Base-by-base conservation (phyloP, 2,329 filamentous ascomycete species). In the Coleophoma crateriformis region DNA sequence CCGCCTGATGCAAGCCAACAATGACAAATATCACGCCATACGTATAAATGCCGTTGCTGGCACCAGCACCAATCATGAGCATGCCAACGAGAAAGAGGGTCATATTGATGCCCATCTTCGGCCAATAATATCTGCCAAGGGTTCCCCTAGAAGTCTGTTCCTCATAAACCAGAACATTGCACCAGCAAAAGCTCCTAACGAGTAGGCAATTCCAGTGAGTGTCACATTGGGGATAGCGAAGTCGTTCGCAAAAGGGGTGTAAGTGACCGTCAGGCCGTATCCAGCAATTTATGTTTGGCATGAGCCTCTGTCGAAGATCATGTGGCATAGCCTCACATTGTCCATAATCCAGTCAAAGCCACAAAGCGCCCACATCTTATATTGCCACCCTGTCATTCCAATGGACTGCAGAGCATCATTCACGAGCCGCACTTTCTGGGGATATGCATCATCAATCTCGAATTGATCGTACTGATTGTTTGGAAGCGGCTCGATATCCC, bases 91-190 rank as follows among this genome's bases (percentile, higher is more conserved):
- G 70, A 56, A 86, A 73, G 15, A 87, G 70, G 2, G 79, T 80
- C 27, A 79, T 67, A 58, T 87, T 87, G 68, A 88, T 5, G 84
- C 83, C 54, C 77, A 79, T 53, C 79, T 78, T 34, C 84, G 75
- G 11, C 84, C 84, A 51, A 87, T 81, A 35, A 87, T 73, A 58
- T 87, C 84, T 17, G 82, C 81, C 2, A 73, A 73, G 27, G 84
- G 66, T 2, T 2, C 84, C 84, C 83, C 83, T 50, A 73, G 69
- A 68, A 74, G 75, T 13, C 75, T 75, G 8, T 74, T 70, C 58
- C 82, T 86, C 1, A 73, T 74, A 4, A 82, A 82, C 49, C 68
- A 70, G 48, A 68, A 79, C 3, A 82, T 79, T 32, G 76, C 72
- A 2, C 66, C 65, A 1, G 81, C 73, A 52, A 84, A 78, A 62